A percentile compares a stretch with the other conserved stretches of the same genome.
Conservation (phyloP, 352 stramenopile species). For the Pythium aristosporum region DNA sequence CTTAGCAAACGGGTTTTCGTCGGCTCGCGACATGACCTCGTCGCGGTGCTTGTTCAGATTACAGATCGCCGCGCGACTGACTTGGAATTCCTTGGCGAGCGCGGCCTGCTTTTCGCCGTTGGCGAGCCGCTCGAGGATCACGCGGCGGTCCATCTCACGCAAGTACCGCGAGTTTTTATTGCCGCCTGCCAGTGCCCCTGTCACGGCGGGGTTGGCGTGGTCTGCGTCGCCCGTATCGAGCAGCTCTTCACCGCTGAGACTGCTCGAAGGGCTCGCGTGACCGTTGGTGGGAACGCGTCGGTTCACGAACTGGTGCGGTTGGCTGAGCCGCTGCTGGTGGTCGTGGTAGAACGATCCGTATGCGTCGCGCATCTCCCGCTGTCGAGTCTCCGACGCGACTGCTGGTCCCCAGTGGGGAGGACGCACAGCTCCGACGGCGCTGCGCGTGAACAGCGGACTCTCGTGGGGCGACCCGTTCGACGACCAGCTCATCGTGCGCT, state of each 20-base stretch:
- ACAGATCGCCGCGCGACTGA: constrained; percentile 56
- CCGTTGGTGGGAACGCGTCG: neutral
- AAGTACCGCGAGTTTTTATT: constrained; percentile 55
- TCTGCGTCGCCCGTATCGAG: too few relatives aligned
- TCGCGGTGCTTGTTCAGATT: constrained; percentile 55
- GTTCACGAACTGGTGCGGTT: neutral
- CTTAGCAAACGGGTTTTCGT: constrained; percentile 48
- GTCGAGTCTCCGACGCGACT: neutral
- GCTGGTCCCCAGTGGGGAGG: constrained; percentile 3
- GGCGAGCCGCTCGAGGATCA: constrained; percentile 41
- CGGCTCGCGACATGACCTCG: constrained; percentile 37
- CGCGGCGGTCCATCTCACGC: constrained; percentile 41
- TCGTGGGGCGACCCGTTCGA: constrained; percentile 3
- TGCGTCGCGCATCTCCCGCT: constrained; percentile 1
- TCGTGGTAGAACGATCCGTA: constrained; percentile 5
- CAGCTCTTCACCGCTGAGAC: constrained; percentile 10
- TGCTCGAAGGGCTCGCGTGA: neutral
- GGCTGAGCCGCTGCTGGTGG: constrained; percentile 5
- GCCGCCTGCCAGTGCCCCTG: too few relatives aligned
- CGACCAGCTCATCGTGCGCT: constrained; percentile 17
- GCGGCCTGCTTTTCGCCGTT: constrained; percentile 46
- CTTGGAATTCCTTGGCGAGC: constrained; percentile 57
- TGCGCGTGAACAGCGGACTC: neutral
- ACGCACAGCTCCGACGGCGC: neutral
- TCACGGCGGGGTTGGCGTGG: too few relatives aligned